Conservation (phyloP, 495 filamentous ascomycete species). For the Podospora pseudoanserina region DNA sequence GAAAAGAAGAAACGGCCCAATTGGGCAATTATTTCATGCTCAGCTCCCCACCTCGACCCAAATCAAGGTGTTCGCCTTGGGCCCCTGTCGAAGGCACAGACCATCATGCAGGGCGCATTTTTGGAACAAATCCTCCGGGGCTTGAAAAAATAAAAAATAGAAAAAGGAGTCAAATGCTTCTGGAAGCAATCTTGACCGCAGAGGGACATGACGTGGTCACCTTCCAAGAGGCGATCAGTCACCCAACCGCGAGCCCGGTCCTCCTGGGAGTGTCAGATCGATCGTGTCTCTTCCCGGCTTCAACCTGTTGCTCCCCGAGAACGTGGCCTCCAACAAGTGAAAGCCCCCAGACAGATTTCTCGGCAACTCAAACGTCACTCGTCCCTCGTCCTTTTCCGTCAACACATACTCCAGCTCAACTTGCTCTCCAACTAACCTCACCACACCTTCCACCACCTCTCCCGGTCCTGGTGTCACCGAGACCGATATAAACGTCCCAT, state of each 20-base stretch:
- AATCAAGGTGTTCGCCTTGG: too few species aligned
- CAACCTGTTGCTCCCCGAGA: conserved; percentile 6
- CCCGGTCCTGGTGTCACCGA: conserved; percentile 11
- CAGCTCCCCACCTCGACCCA: too few species aligned
- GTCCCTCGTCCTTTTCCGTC: not conserved
- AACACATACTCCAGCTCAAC: not conserved
- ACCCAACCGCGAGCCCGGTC: not conserved
- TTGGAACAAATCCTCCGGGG: too few species aligned
- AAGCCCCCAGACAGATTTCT: not conserved
- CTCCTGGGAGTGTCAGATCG: not conserved
- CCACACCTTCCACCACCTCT: conserved; percentile 8
- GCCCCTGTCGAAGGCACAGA: too few species aligned
- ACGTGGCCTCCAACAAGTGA: not conserved
- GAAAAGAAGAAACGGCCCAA: too few species aligned
- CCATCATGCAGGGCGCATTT: too few species aligned
- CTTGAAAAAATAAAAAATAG: too few species aligned
- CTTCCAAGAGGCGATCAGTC: not conserved
- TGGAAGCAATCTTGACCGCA: too few species aligned
- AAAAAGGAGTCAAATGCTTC: too few species aligned
- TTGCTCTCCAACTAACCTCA: conserved; percentile 3
- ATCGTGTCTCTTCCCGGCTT: conserved; percentile 3
- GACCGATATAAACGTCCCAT: conserved; percentile 1
- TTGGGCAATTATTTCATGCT: too few species aligned
- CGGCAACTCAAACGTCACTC: conserved; percentile 2
- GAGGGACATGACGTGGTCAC: too few species aligned